Evolutionary conservation across 148 eudicot genomes (phyloP), one percentile per base, ranked within the genome.

Genomic region (Fagopyrum esculentum): DNA sequence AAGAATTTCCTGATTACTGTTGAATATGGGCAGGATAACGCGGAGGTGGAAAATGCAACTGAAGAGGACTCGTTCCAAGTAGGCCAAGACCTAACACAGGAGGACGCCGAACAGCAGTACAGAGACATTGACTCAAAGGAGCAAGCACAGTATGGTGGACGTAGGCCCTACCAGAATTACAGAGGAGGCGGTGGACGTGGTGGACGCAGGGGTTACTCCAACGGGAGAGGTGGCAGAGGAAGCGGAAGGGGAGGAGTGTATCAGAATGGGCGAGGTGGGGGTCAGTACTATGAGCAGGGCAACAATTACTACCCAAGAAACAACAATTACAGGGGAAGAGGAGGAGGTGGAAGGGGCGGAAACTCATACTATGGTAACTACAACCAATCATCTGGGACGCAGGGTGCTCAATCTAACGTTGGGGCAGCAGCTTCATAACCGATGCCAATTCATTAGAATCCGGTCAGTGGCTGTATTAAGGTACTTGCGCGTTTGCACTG

Each of bases 171-270:
- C 51, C 74, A 71, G 55, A 64, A 78, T 64, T 77, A 79, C 45
- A 86, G 95, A 81, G 90, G 91, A 4, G 45, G 75, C 63, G 89
- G 91, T 29, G 77, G 81, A 16, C 77, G 79, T 15, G 83, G 87
- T 71, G 88, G 92, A 26, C 83, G 92, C 60, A 84, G 89, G 78
- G 83, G 93, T 68, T 89, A 83, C 75, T 19, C 86, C 56, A 91
- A 87, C 84, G 95, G 97, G 40, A 88, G 95, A 75, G 93, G 97
- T 50, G 91, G 95, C 47, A 85, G 97, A 45, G 87, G 90, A 71
- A 73, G 78, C 57, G 76, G 85, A 70, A 80, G 97, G 75, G 89
- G 91, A 45, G 74, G 66, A 56, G 86, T 77, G 46, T 86, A 90
- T 79, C 92, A 88, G 79, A 92, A 90, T 78, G 95, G 97, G 4